Evolutionary conservation across 2,329 filamentous ascomycete genomes (phyloP), one percentile per base, ranked within the genome.

Genomic region (Cladobotryum protrusum): DNA sequence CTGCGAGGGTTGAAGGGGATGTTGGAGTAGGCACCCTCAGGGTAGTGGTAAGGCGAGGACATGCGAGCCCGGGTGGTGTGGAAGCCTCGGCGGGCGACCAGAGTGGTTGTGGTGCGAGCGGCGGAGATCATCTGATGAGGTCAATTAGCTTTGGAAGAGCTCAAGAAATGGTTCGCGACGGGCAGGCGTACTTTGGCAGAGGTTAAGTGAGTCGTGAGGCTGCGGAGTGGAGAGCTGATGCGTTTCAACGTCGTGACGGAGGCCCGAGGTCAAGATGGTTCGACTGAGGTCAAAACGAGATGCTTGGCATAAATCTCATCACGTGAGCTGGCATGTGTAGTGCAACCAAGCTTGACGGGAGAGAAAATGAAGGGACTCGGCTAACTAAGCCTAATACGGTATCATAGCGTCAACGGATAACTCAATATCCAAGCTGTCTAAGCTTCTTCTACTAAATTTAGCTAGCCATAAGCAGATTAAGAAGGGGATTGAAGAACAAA

Each of bases 1-100:
- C 85, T 92, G 76, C 89, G 79, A 60, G 93, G 87, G 81, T 99
- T 95, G 84, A 99, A 99, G 60, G 93, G 93, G 59, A 99, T 75
- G 82, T 96, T 97, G 78, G 81, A 85, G 74, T 89, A 87, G 66
- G 92, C 88, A 59, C 92, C 93, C 78, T 97, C 92, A 63, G 92
- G 86, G 79, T 99, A 99, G 81, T 99, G 93, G 85, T 95, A 96
- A 57, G 91, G 91, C 69, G 89, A 95, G 63, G 79, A 82, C 69
- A 95, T 76, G 72, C 88, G 89, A 69, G 86, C 74, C 67, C 89
- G 88, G 70, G 92, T 95, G 66, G 89, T 83, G 73, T 90, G 86
- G 86, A 99, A 96, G 76, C 86, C 89, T 73, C 93, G 91, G 77
- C 90, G 89, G 80, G 85, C 81, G 75, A 90, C 78, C 68, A 84